phyloP scores from a whole-genome alignment of 2,329 filamentous ascomycete genomes.

The Pseudogymnoascus sp. region DNA sequence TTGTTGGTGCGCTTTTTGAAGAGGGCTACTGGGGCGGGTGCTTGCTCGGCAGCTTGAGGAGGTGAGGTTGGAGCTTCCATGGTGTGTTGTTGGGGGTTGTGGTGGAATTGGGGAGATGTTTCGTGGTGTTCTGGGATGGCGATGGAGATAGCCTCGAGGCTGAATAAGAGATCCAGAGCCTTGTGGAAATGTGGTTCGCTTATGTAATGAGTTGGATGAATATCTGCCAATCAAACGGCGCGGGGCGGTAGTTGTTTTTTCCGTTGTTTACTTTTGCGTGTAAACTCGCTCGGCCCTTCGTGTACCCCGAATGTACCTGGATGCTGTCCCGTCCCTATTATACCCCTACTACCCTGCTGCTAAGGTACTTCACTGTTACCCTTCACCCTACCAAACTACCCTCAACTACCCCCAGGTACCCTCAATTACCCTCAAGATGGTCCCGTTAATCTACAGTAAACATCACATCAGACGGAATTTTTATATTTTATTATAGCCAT shows the following conservation, averaged over 20 bases:
- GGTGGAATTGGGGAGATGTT: conserved; percentile 3
- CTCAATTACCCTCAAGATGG: neutral
- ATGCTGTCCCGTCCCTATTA: neutral
- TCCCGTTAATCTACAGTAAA: neutral
- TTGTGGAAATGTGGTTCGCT: neutral
- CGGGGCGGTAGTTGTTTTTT: neutral
- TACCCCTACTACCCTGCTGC: neutral
- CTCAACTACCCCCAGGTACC: neutral
- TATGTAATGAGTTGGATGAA: neutral
- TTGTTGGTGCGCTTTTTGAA: conserved; percentile 85
- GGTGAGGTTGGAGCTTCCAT: conserved; percentile 3
- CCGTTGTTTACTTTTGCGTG: conserved; percentile 2
- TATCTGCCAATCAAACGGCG: neutral
- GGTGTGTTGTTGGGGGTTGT: neutral
- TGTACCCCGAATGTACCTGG: neutral
- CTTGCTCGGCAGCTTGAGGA: conserved; percentile 49
- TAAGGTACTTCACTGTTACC: too few species aligned
- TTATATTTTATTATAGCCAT: neutral
- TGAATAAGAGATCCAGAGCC: conserved; percentile 5
- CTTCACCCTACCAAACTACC: neutral
- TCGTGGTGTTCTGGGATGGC: neutral
- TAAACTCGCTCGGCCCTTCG: neutral
- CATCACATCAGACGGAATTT: conserved; percentile 1
- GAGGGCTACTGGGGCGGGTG: conserved; percentile 47
- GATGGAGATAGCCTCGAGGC: conserved; percentile 4